Evolutionary conservation across 768 basidiomycete species (phyloP), one percentile per base, ranked within the genome.

Genomic region (Termitomyces titanicus): DNA sequence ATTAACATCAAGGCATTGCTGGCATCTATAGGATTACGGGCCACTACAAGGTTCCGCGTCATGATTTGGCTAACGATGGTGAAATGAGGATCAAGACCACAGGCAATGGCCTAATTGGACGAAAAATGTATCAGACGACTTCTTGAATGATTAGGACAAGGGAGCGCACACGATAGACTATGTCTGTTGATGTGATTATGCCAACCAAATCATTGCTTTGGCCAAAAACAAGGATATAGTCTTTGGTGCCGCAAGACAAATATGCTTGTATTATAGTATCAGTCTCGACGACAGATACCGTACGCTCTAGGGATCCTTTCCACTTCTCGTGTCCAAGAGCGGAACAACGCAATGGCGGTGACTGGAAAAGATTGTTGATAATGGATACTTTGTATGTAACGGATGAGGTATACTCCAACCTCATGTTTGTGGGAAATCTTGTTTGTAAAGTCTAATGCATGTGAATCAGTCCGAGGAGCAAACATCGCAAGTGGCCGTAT

Each of bases 21-120:
- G 3, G 20, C 20, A 31, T 20, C 40, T 17, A 27, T 34, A 10
- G 55, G 12, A 22, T 56, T 45, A 9, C 3, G 18, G 34, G 20
- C 29, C 15, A 51, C 50, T 3, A 43, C 39, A 3, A 50, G 55
- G 27, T 56, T 38, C 7, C 9, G 55, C n/a, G 55, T 56, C 55
- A 56, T 56, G 13, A 56, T 29, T 18, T 52, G 49, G 20, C 45
- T 25, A 9, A 52, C 27, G 24, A 34, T 27, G 11, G 55, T 56
- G 22, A 34, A 42, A 37, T 38, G 38, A 6, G 55, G 55, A 47
- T 56, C 50, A 29, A 46, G 55, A 11, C 55, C 55, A 38, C 52
- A 38, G 1, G 45, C 55, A n/a, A 56, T 25, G 3, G 46, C 45
- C 55, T 56, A 18, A 46, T 27, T 20, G 15, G 1, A 25, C 12